Evolutionary conservation across 192 early-diverging fungal species (phyloP).

Genomic region (Coemansia umbellata): DNA sequence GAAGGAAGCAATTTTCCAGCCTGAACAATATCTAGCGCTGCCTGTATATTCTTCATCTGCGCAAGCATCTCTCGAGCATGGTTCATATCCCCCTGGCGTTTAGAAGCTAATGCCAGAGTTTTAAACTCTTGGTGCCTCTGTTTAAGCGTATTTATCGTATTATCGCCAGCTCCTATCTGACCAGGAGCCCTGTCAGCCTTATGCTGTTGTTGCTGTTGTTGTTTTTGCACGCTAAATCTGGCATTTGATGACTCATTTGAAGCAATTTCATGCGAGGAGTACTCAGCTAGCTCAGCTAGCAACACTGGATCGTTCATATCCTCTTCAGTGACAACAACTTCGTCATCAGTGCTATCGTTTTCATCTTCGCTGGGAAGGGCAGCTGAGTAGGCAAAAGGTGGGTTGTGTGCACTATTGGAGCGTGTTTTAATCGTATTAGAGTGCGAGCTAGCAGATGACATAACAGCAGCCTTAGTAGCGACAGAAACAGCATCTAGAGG

Average conservation of each 20-base stretch:
- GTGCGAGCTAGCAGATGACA: not conserved
- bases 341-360: constrained; percentile 14
- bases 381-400: not conserved
- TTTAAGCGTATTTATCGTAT: not conserved
- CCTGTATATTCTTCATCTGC: constrained; percentile 27
- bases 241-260: not conserved
- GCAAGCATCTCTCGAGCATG: constrained; percentile 24
- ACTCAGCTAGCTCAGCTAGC: constrained; percentile 26
- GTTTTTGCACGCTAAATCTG: too few species aligned
- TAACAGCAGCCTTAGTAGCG: not conserved
- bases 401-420: not conserved
- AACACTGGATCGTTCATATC: constrained; percentile 44
- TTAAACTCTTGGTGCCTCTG: constrained; percentile 17
- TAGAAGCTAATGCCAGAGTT: constrained; percentile 20
- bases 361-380: not conserved
- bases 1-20: not conserved
- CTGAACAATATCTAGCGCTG: constrained; percentile 1
- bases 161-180: not conserved
- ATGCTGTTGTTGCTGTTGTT: not conserved
- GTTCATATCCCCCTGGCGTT: constrained; percentile 27
- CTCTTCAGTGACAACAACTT: constrained; percentile 28
- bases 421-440: not conserved
- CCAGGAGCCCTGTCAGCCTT: not conserved
- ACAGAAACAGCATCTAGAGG: not conserved
- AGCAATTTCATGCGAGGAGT: not conserved